These are phyloP conservation scores for Yamadazyma laniorum DNA, from an alignment of 805 yeast genomes.

Conservation along the genomic window DNA sequence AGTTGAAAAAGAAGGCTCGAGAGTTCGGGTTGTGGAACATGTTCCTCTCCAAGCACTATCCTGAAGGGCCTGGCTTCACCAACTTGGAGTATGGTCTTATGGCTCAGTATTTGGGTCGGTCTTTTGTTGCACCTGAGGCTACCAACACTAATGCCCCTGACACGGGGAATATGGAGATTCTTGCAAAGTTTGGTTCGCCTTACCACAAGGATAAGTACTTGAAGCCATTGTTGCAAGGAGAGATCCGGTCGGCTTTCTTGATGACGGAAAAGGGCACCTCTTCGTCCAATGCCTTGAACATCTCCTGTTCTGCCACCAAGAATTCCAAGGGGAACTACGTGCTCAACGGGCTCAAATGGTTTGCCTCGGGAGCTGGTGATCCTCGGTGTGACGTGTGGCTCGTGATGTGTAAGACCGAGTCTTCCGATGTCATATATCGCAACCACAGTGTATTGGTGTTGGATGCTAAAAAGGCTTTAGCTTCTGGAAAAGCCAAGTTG, in stretches of 20 bases:
- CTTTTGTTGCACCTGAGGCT: conserved; percentile 55
- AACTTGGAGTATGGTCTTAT: conserved; percentile 64
- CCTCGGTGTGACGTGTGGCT: conserved; percentile 56
- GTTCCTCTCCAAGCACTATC: conserved; percentile 48
- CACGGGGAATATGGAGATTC: conserved; percentile 59
- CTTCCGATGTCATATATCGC: conserved; percentile 33
- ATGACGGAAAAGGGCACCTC: conserved; percentile 65
- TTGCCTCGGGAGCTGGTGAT: conserved; percentile 70
- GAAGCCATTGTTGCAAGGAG: conserved; percentile 51
- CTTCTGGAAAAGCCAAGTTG: conserved; percentile 47
- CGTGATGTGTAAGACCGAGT: conserved; percentile 49
- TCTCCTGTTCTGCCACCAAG: conserved; percentile 42
- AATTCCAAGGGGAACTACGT: conserved; percentile 45
- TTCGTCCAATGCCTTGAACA: conserved; percentile 62
- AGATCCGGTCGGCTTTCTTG: conserved; percentile 58
- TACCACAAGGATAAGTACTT: conserved; percentile 47
- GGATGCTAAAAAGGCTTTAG: conserved; percentile 49
- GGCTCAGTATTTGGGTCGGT: conserved; percentile 61
- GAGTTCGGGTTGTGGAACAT: conserved; percentile 59
- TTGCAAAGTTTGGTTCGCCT: conserved; percentile 41
- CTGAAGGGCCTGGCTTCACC: conserved; percentile 56
- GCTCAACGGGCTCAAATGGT: conserved; percentile 64
- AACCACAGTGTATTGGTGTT: conserved; percentile 59
- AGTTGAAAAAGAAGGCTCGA: conserved; percentile 52
- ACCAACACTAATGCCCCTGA: conserved; percentile 64